Evolutionary conservation across 129 eudicot genomes (phyloP), one percentile per base, ranked within the genome.

Genomic region (Arctium lappa): DNA sequence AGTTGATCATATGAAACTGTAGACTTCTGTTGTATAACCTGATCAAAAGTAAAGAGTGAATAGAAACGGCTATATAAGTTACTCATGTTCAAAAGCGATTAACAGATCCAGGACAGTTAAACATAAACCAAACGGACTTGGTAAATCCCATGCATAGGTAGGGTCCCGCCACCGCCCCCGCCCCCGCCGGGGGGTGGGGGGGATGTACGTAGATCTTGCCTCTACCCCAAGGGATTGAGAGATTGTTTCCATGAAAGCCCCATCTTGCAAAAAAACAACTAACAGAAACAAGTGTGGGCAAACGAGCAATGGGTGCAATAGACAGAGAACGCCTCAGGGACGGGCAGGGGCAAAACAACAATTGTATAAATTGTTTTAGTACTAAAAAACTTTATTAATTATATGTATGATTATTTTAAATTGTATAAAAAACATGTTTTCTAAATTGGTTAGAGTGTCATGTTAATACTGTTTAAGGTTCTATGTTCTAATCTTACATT

Each of bases 21-120:
- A 42, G 91, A 86, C 85, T 94, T 94, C 82, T 90, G 87, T 36
- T 88, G 79, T 68, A 80, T 86, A 83, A 92, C 89, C 98, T 94
- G 95, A 86, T 82, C 4, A 73, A 72, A 86, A 4, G 66, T 53
- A 72, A 40, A n/a, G 32, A 11, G 27, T 32, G 72, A 46, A 53
- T 33, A 76, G 36, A 68, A 82, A 63, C 44, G 48, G 29, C 63
- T 12, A 65, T 68, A 39, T 11, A 18, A 73, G 69, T 37, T 75
- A 76, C 30, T 44, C 2, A 7, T 76, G 29, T 66, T 33, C 70
- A 70, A 42, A 38, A 75, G 33, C 11, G 4, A 48, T 48, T 10
- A 10, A 48, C 16, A 48, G 16, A 33, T 39, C 44, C 34, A 33
- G 42, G 29, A 75, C 29, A 48, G 29, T 18, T 30, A 32, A 30